Evolutionary conservation across 495 filamentous ascomycete genomes (phyloP).

Genomic region (Aspergillus taichungensis): DNA sequence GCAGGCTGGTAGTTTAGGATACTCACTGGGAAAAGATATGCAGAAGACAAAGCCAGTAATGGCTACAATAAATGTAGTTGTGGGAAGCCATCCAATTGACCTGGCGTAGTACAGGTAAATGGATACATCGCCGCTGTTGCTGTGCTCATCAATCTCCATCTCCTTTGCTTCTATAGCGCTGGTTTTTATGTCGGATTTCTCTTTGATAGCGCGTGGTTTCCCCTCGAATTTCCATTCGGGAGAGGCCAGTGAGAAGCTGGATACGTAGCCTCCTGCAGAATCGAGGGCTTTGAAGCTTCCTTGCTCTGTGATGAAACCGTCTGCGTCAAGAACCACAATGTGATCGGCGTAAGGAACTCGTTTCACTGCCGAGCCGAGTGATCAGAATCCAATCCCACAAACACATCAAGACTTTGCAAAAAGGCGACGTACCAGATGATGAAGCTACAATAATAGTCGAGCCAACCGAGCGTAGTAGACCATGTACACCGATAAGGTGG

Average conservation of each 20-base stretch:
- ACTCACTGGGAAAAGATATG: conserved; percentile 36
- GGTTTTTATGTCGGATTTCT: not conserved
- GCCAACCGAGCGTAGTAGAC: conserved; percentile 40
- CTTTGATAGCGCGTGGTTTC: conserved; percentile 6
- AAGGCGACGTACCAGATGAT: conserved; percentile 26
- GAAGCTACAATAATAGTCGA: conserved; percentile 46
- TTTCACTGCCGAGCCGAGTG: conserved; percentile 19
- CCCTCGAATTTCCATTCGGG: conserved; percentile 25
- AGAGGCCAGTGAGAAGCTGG: conserved; percentile 31
- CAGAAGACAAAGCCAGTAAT: conserved; percentile 37
- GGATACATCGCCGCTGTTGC: conserved; percentile 42
- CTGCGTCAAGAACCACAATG: conserved; percentile 39
- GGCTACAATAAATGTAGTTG: conserved; percentile 34
- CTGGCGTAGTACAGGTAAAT: conserved; percentile 53
- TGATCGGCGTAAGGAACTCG: conserved; percentile 44
- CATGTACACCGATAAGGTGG: conserved; percentile 44
- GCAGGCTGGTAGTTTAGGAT: not conserved
- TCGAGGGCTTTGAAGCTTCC: conserved; percentile 40
- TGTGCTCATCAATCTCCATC: conserved; percentile 21
- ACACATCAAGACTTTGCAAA: not conserved
- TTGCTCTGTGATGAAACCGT: conserved; percentile 41
- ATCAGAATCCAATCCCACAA: not conserved
- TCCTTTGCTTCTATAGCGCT: conserved; percentile 16
- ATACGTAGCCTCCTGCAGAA: conserved; percentile 39
- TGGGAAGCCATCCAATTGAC: conserved; percentile 39